Conservation (phyloP, 2,329 filamentous ascomycete species). For the Neopestalotiopsis rosae region DNA sequence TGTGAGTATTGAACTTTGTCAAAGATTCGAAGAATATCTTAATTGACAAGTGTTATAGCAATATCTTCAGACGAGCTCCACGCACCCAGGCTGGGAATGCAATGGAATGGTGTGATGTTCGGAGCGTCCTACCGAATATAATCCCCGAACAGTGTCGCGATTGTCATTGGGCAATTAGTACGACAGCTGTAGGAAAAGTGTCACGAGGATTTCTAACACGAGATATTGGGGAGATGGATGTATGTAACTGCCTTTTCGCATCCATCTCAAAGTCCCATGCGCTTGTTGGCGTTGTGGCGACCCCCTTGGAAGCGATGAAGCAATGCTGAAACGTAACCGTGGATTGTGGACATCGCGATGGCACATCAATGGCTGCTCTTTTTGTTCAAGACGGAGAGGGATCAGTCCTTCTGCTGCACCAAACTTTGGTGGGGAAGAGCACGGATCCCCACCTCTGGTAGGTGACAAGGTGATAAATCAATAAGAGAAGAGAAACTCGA, state of each 20-base stretch:
- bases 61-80: no score
- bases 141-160: not conserved
- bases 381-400: not conserved
- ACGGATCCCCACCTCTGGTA: not conserved
- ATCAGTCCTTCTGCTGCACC: not conserved
- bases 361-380: not conserved
- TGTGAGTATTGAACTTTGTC: no score
- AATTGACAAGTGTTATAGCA: no score
- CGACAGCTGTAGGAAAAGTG: not conserved
- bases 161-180: no score
- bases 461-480: no score
- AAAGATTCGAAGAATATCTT: no score
- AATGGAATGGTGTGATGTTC: no score
- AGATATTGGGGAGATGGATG: not conserved
- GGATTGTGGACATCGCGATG: slow-evolving; percentile 1
- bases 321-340: slow-evolving; percentile 18
- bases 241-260: not conserved
- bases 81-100: no score
- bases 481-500: no score
- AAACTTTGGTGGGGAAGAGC: not conserved
- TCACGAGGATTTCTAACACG: not conserved
- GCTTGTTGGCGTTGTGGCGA: not conserved
- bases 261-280: no score
- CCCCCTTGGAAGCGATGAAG: slow-evolving; percentile 17
- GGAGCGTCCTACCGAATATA: not conserved